Conservation (phyloP, 352 stramenopile species). For the Phytopythium chamaehyphon region DNA sequence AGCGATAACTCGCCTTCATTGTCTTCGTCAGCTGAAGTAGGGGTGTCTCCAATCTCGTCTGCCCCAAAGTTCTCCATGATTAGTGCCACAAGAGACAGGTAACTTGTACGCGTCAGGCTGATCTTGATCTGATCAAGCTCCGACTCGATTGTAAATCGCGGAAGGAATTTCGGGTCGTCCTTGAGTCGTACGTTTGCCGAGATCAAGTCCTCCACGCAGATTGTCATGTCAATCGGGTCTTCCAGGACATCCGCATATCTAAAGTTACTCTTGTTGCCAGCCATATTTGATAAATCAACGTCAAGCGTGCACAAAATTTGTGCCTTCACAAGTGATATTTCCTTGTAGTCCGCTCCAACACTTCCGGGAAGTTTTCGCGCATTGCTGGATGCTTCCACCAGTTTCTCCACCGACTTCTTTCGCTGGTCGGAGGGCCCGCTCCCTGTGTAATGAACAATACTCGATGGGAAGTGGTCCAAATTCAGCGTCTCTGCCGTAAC, state of each 20-base stretch:
- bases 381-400: constrained; percentile 10
- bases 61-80: constrained; percentile 74
- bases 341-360: constrained; percentile 30
- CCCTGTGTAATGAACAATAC: constrained; percentile 41
- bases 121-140: constrained; percentile 23
- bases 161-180: constrained; percentile 32
- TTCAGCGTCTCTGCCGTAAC: constrained; percentile 48
- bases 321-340: constrained; percentile 47
- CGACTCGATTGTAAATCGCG: constrained; percentile 61
- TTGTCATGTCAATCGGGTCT: constrained; percentile 37
- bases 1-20: constrained; percentile 18
- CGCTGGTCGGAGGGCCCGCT: constrained; percentile 17
- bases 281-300: too few species aligned
- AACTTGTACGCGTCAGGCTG: constrained; percentile 36
- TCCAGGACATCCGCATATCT: constrained; percentile 35
- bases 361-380: constrained; percentile 8
- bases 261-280: constrained; percentile 11
- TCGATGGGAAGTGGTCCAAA: constrained; percentile 65
- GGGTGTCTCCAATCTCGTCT: constrained; percentile 31
- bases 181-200: constrained; percentile 38
- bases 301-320: constrained; percentile 33
- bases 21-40: constrained; percentile 7
- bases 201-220: constrained; percentile 68
- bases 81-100: constrained; percentile 60
- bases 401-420: constrained; percentile 21